Percentiles rank a stretch among this genome's conserved stretches.
Evolutionary conservation across 176 grass and related monocot species (phyloP).

Genomic region (Phoenix dactylifera): DNA sequence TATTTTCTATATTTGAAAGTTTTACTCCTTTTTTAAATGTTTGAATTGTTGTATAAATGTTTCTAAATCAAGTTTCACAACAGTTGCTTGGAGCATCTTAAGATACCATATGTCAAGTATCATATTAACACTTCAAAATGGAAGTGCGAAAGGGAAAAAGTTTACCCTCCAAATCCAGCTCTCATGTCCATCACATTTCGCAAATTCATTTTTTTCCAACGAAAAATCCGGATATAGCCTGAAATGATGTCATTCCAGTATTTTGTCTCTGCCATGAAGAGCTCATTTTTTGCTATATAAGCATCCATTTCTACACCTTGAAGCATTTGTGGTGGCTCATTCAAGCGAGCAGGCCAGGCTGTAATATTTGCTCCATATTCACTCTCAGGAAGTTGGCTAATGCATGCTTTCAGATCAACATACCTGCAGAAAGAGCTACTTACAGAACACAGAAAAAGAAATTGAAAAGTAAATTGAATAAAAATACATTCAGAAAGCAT

Average conservation of each 20-base stretch:
- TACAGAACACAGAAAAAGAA: constrained; percentile 6
- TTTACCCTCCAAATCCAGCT: constrained; percentile 53
- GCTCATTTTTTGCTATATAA: constrained; percentile 34
- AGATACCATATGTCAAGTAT: neutral
- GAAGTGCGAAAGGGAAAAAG: neutral
- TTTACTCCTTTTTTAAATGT: too few relatives aligned
- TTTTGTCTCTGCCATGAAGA: constrained; percentile 28
- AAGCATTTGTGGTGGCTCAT: constrained; percentile 32
- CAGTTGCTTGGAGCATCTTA: neutral
- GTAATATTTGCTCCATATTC: constrained; percentile 32
- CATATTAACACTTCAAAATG: neutral
- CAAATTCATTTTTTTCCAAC: constrained; percentile 31
- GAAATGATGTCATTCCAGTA: constrained; percentile 46
- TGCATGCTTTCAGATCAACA: constrained; percentile 30
- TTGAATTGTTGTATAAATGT: too few relatives aligned
- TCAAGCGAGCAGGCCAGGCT: constrained; percentile 35
- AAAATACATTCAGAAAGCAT: too few relatives aligned
- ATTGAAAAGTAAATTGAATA: neutral
- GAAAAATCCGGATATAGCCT: constrained; percentile 27
- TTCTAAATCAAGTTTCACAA: neutral
- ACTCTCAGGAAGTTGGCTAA: constrained; percentile 35
- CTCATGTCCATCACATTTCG: constrained; percentile 52
- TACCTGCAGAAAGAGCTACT: constrained; percentile 20
- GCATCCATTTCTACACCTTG: constrained; percentile 42
- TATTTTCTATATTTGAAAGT: too few relatives aligned